Conservation (phyloP, 1,284 basidiomycete genomes). For the Trichosporon ovoides region DNA sequence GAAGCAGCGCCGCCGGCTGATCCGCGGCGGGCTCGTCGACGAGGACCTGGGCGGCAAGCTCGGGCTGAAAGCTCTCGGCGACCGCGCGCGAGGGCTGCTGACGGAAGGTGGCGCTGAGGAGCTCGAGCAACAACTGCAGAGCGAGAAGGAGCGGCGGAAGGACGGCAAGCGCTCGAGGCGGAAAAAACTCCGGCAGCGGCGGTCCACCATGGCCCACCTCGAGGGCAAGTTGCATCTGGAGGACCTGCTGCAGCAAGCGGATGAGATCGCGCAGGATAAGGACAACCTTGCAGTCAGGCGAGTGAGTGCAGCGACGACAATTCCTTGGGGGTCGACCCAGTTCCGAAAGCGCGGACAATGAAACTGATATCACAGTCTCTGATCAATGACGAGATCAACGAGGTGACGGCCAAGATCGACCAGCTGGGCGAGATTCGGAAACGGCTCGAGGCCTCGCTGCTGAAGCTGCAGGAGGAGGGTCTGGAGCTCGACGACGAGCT, state of each 20-base stretch:
- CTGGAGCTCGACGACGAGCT: conserved; percentile 92
- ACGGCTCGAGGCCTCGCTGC: conserved; percentile 73
- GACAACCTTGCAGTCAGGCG: conserved; percentile 79
- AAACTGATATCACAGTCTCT: conserved; percentile 57
- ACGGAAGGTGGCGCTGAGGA: conserved; percentile 48
- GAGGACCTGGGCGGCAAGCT: conserved; percentile 66
- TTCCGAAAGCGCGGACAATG: too few relatives aligned
- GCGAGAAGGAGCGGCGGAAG: conserved; percentile 12
- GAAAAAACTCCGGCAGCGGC: conserved; percentile 59
- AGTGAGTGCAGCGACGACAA: conserved; percentile 59
- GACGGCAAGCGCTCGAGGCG: conserved; percentile 41
- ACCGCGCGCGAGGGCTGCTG: conserved; percentile 68
- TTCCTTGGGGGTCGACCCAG: too few relatives aligned
- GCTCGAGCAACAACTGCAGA: conserved; percentile 18
- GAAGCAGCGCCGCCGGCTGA: conserved; percentile 66
- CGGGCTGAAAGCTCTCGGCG: conserved; percentile 70
- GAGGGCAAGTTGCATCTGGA: conserved; percentile 68
- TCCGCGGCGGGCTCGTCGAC: conserved; percentile 54
- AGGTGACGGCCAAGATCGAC: conserved; percentile 82
- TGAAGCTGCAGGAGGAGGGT: conserved; percentile 89
- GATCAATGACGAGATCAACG: conserved; percentile 74
- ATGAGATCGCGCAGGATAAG: conserved; percentile 80
- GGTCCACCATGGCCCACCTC: conserved; percentile 58
- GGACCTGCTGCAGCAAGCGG: conserved; percentile 71
- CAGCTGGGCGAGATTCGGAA: conserved; percentile 74